A percentile compares a stretch with the other conserved stretches of the same genome.
These are phyloP conservation scores for Silybum marianum DNA, from an alignment of 129 eudicot genomes.

Conservation along the genomic window DNA sequence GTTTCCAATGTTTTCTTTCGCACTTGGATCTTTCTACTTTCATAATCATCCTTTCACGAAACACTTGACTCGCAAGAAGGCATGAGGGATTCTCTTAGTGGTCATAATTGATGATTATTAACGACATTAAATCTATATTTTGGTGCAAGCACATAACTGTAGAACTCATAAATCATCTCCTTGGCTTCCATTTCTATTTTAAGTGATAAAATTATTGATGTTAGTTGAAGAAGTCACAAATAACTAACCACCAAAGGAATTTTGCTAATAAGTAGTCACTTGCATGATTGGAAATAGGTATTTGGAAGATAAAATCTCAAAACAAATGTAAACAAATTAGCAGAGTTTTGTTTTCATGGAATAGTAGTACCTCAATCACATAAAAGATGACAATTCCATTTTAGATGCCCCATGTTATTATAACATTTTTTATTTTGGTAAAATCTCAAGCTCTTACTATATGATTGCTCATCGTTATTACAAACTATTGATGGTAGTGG, in stretches of 20 bases:
- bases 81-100: not conserved
- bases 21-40: not conserved
- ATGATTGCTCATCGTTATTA: not conserved
- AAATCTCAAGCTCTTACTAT: not conserved
- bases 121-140: not conserved
- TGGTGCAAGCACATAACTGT: not conserved
- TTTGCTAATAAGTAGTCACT: not conserved
- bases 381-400: not conserved
- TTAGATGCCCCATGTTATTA: not conserved
- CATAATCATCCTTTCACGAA: not conserved
- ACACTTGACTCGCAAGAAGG: not conserved
- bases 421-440: not conserved
- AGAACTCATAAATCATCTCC: not conserved
- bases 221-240: not conserved
- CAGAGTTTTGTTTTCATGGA: not conserved
- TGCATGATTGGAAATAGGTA: not conserved
- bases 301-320: not conserved
- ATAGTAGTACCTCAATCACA: not conserved
- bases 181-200: not conserved
- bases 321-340: not conserved
- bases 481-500: not conserved
- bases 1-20: conserved; percentile 6
- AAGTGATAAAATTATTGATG: not conserved
- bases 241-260: not conserved
- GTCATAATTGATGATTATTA: not conserved